Evolutionary conservation across 1,284 basidiomycete genomes (phyloP).

Genomic region (Ustilago vetiveriae): DNA sequence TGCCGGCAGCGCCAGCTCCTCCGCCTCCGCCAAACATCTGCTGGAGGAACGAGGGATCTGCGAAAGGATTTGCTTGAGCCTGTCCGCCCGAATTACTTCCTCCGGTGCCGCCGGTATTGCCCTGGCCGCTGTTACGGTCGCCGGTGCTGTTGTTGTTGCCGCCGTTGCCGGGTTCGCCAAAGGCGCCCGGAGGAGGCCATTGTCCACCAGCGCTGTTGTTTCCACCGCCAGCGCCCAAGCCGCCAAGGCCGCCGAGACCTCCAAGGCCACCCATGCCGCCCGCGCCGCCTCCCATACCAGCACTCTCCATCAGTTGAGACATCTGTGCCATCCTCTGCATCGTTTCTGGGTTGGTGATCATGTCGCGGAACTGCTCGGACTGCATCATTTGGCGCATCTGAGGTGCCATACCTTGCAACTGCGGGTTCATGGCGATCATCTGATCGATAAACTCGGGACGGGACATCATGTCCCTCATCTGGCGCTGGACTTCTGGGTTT

Average conservation of each 20-base stretch:
- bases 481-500: conserved; percentile 59
- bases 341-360: conserved; percentile 62
- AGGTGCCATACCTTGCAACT: conserved; percentile 58
- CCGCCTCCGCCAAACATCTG: conserved; percentile 43
- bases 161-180: conserved; percentile 22
- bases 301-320: conserved; percentile 53
- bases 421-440: conserved; percentile 62
- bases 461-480: conserved; percentile 62
- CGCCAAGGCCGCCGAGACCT: conserved; percentile 29
- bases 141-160: conserved; percentile 19
- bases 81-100: conserved; percentile 10
- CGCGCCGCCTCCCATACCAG: conserved; percentile 31
- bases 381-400: conserved; percentile 63
- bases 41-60: conserved; percentile 39
- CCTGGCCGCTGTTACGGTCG: conserved; percentile 13
- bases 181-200: conserved; percentile 58
- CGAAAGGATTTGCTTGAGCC: conserved; percentile 26
- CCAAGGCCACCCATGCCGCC: conserved; percentile 31
- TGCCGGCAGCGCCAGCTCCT: conserved; percentile 32
- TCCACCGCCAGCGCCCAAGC: conserved; percentile 12
- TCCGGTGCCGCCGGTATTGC: conserved; percentile 12
- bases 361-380: conserved; percentile 61
- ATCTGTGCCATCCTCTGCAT: conserved; percentile 63
- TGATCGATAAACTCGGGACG: conserved; percentile 65
- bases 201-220: conserved; percentile 22